These are phyloP conservation scores for Ustilago esculenta DNA, from an alignment of 1,284 basidiomycete species.

Conservation along the genomic window DNA sequence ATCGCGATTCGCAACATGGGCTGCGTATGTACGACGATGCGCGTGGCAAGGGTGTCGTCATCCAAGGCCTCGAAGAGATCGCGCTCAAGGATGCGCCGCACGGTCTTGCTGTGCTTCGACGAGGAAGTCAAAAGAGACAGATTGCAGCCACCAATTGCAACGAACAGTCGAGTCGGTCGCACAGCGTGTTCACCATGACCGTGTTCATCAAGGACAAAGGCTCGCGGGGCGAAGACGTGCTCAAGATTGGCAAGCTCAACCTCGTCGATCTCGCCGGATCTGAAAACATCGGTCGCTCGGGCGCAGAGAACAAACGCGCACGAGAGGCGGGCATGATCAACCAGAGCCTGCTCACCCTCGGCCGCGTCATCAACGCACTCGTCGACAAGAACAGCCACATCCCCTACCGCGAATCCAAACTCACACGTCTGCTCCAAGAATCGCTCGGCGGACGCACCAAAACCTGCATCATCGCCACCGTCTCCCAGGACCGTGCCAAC, in stretches of 20 bases:
- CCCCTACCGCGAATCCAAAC: constrained; percentile 85
- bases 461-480: constrained; percentile 95
- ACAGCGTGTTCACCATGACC: constrained; percentile 97
- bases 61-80: constrained; percentile 93
- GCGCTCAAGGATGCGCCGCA: constrained; percentile 84
- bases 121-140: constrained; percentile 89
- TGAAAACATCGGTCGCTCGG: constrained; percentile 95
- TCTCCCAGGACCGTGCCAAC: constrained; percentile 71
- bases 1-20: constrained; percentile 18
- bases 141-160: constrained; percentile 98
- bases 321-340: constrained; percentile 99
- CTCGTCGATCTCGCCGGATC: constrained; percentile 96
- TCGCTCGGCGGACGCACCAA: constrained; percentile 98
- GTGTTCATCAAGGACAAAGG: constrained; percentile 89
- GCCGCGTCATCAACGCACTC: constrained; percentile 94
- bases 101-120: constrained; percentile 83
- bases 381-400: constrained; percentile 89
- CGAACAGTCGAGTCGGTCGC: constrained; percentile 94
- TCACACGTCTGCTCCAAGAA: constrained; percentile 96
- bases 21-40: constrained; percentile 85
- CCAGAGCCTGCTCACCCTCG: constrained; percentile 92
- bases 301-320: constrained; percentile 93
- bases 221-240: constrained; percentile 79
- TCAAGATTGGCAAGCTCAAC: constrained; percentile 94
- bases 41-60: constrained; percentile 78